Evolutionary conservation across 2,329 filamentous ascomycete species (phyloP), one percentile per base, ranked within the genome.

Genomic region (Cladosporium sp.): DNA sequence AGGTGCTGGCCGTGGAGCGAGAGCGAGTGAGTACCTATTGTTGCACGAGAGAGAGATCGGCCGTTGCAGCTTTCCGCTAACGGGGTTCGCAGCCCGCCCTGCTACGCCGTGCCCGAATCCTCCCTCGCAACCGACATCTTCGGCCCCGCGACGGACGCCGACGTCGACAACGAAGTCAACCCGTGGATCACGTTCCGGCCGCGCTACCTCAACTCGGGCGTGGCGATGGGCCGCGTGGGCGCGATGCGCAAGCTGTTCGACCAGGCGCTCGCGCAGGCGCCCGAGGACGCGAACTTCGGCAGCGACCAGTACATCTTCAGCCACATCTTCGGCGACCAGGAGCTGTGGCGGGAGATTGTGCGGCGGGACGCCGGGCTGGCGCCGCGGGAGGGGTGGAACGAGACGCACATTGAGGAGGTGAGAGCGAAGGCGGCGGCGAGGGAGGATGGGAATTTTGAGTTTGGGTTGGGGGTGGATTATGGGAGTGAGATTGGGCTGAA

Each of bases 81-180:
- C 37, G 16, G 3, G 7, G 16, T 40, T 4, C 10, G 11, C 37
- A 40, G 37, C 49, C 66, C 74, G 34, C 74, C 76, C n/a, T 83
- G 81, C 61, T 71, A 70, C 40, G 73, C 74, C 14, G 72, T 79
- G 0, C 80, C 81, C 0, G 62, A 74, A 22, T 81, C 79, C 0
- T 69, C 72, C 4, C 59, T 83, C 2, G 74, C 76, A 1, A 66
- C 69, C 7, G 72, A 80, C 54, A 66, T 75, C 0, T 78, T 77
- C 56, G 74, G 75, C 3, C 67, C 68, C 52, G 60, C 70, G 19
- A 77, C 74, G 2, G 75, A 78, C 59, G 66, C 56, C 0, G 79
- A 80, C 56, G 74, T 73, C 2, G 66, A 67, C 41, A 61, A 72
- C 22, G 54, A 58, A 35, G 64, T 56, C 33, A 62, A 65, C 1